These are phyloP conservation scores for Aspergillus carbonarius DNA, from an alignment of 2,329 filamentous ascomycete genomes.

Conservation along the genomic window DNA sequence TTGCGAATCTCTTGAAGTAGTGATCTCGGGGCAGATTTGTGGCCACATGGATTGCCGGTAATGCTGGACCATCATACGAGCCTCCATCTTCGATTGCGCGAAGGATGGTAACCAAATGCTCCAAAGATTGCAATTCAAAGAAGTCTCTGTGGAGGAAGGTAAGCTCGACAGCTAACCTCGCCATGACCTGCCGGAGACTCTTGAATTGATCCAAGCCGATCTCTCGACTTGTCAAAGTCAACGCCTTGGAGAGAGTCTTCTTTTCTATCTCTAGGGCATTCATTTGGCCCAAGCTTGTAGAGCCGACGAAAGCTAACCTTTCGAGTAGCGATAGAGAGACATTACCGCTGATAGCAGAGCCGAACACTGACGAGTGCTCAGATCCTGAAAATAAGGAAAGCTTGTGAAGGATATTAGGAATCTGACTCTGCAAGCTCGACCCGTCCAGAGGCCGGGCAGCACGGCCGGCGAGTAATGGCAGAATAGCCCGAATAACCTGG, in stretches of 20 bases:
- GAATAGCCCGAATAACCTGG: slow-evolving; percentile 25
- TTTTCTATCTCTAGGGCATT: slow-evolving; percentile 65
- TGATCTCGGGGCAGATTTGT: slow-evolving; percentile 26
- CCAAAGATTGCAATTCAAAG: slow-evolving; percentile 30
- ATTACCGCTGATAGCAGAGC: slow-evolving; percentile 49
- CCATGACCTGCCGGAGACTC: slow-evolving; percentile 52
- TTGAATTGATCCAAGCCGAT: slow-evolving; percentile 53
- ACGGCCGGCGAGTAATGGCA: slow-evolving; percentile 41
- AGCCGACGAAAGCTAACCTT: slow-evolving; percentile 53
- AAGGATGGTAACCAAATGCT: slow-evolving; percentile 24
- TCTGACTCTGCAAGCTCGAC: slow-evolving; percentile 32
- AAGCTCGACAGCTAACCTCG: slow-evolving; percentile 33
- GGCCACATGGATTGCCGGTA: slow-evolving; percentile 19
- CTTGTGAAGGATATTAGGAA: slow-evolving; percentile 38
- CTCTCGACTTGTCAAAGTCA: slow-evolving; percentile 52
- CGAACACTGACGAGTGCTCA: slow-evolving; percentile 27
- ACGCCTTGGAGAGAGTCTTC: slow-evolving; percentile 58
- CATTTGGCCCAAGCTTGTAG: slow-evolving; percentile 60
- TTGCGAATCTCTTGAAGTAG: slow-evolving; percentile 37
- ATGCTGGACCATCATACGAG: slow-evolving; percentile 11
- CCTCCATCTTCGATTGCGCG: slow-evolving; percentile 25
- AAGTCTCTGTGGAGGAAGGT: slow-evolving; percentile 37
- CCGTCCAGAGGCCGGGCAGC: slow-evolving; percentile 33
- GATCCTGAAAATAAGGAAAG: slow-evolving; percentile 39
- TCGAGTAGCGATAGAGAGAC: slow-evolving; percentile 56